These are phyloP conservation scores for Copromyces sp. DNA, from an alignment of 495 filamentous ascomycete genomes.

Conservation along the genomic window DNA sequence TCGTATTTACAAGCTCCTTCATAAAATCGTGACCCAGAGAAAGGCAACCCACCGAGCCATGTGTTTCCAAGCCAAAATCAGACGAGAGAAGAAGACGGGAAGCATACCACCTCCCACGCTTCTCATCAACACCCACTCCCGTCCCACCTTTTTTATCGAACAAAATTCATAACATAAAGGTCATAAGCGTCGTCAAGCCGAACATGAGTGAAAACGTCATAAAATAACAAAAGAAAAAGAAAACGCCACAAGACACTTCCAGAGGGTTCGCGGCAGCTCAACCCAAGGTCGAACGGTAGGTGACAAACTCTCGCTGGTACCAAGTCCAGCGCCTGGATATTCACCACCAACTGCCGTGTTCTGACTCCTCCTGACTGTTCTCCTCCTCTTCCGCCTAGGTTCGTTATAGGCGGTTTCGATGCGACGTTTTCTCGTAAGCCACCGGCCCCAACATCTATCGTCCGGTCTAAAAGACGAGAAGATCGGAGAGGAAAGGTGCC, in stretches of 20 bases:
- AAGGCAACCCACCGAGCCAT: slow-evolving; percentile 7
- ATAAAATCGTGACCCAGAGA: neutral
- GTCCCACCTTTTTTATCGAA: slow-evolving; percentile 21
- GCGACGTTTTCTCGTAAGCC: neutral
- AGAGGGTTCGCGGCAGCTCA: neutral
- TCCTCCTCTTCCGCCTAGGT: slow-evolving; percentile 7
- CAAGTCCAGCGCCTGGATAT: neutral
- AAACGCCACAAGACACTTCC: neutral
- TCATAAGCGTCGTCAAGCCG: slow-evolving; percentile 26
- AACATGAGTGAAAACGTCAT: slow-evolving; percentile 3
- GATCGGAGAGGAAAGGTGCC: neutral
- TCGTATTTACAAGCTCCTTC: slow-evolving; percentile 1
- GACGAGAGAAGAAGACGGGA: slow-evolving; percentile 25
- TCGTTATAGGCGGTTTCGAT: slow-evolving; percentile 11
- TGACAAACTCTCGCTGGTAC: neutral
- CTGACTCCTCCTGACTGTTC: neutral
- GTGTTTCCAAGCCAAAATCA: slow-evolving; percentile 29
- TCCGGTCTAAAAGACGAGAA: neutral
- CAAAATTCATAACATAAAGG: slow-evolving; percentile 20
- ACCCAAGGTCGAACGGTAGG: neutral
- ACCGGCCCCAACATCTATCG: neutral
- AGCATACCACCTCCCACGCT: slow-evolving; percentile 13
- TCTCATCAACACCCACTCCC: slow-evolving; percentile 4
- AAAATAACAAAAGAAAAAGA: slow-evolving; percentile 6
- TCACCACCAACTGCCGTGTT: neutral